Conservation (phyloP, 768 basidiomycete genomes). For the Paxillus ammoniavirescens region DNA sequence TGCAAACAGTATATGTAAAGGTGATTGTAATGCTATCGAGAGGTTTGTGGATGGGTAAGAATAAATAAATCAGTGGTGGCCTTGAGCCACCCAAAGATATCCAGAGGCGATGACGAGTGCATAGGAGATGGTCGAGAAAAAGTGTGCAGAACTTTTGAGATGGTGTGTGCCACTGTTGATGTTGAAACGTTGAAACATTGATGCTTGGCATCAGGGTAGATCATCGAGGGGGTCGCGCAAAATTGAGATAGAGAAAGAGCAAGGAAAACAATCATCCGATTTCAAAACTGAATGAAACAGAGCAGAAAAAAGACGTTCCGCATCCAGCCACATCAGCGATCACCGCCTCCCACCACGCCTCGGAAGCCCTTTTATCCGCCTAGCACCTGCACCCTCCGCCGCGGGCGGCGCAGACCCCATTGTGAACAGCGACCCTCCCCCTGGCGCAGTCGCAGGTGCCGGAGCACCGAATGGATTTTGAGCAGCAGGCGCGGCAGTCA, state of each 20-base stretch:
- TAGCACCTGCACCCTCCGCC: slow-evolving; percentile 32
- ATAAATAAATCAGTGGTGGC: slow-evolving; percentile 14
- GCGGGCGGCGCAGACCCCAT: slow-evolving; percentile 56
- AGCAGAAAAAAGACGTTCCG: slow-evolving; percentile 2
- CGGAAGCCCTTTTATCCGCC: slow-evolving; percentile 57
- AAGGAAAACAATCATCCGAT: slow-evolving; percentile 7
- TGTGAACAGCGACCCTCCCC: slow-evolving; percentile 46
- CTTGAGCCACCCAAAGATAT: slow-evolving; percentile 28
- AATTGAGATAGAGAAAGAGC: slow-evolving; percentile 4
- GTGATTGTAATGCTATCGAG: slow-evolving; percentile 13
- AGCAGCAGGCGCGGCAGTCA: slow-evolving; percentile 33
- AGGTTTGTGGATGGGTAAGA: not conserved
- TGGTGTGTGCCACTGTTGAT: slow-evolving; percentile 4
- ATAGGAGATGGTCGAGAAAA: slow-evolving; percentile 3
- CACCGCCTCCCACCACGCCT: slow-evolving; percentile 35
- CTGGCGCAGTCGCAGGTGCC: slow-evolving; percentile 32
- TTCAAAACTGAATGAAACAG: slow-evolving; percentile 9
- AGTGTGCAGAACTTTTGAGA: slow-evolving; percentile 7
- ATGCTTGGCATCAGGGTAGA: slow-evolving; percentile 27
- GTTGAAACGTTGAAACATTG: no score
- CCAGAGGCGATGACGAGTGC: slow-evolving; percentile 11
- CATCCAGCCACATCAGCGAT: slow-evolving; percentile 9
- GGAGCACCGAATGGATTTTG: slow-evolving; percentile 45
- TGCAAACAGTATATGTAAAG: slow-evolving; percentile 17
- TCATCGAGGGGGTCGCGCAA: slow-evolving; percentile 19